Evolutionary conservation across 2,329 filamentous ascomycete species (phyloP), one percentile per base, ranked within the genome.

Genomic region (Dothidotthia symphoricarpi): DNA sequence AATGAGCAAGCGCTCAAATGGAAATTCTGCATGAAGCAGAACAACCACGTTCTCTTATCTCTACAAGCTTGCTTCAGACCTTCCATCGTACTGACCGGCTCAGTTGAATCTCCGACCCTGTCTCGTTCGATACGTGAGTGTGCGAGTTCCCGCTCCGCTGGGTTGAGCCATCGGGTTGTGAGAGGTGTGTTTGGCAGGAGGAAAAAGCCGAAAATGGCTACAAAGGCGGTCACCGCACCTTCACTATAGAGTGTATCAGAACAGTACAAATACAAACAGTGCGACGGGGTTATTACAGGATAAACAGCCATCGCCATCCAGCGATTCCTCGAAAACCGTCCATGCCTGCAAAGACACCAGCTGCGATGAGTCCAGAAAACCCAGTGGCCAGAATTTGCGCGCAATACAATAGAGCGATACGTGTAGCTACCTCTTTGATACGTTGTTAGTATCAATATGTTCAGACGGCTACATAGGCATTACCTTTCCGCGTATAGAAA

Each of bases 401-500:
- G 15, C 59, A 67, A 46, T 71, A 66, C 9, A 71, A 47, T 14
- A 67, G 34, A 1, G 66, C 57, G 28, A 66, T 64, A 7, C 66
- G 57, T 3, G 60, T 58, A 2, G 64, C 64, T 24, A 69, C 49
- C 46, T 69, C 66, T 52, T 11, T 12, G 16, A 7, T 5, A 24
- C 2, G 4, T 12, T 16, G 13, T 44, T n/a, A 44, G 41, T 16
- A 3, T 12, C 14, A 12, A 8, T 14, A 2, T 11, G 9, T 12
- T 8, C 16, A 6, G 13, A 31, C 14, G 14, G 34, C 77, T 67
- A 36, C 67, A 65, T 11, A 74, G 72, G 43, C 81, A 27, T 24
- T 26, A 47, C 49, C 49, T 35, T 75, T 74, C 27, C 80, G 72
- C 2, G 80, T 84, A 57, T 85, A 85, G 73, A 80, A 85, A 41